Evolutionary conservation across 2,329 filamentous ascomycete genomes (phyloP).

Genomic region (Fusarium burgessii): DNA sequence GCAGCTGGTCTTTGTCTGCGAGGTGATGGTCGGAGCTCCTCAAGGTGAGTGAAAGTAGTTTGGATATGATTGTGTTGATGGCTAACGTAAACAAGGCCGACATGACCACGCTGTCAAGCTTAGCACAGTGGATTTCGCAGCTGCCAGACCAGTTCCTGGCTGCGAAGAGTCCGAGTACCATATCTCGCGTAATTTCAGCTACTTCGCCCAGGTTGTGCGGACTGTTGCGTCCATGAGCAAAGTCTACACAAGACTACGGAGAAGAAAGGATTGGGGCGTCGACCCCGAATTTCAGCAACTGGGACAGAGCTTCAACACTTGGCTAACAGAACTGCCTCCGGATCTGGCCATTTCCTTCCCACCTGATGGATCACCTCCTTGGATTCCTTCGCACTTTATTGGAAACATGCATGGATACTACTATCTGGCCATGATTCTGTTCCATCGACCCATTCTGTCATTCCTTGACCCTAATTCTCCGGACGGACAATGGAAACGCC

Average conservation of each 20-base stretch:
- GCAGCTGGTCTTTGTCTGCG: constrained; percentile 87
- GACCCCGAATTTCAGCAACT: constrained; percentile 86
- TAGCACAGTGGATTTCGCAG: constrained; percentile 79
- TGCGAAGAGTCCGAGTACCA: constrained; percentile 81
- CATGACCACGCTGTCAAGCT: constrained; percentile 81
- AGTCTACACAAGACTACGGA: constrained; percentile 78
- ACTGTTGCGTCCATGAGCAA: constrained; percentile 83
- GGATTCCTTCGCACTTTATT: constrained; percentile 87
- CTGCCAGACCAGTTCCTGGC: constrained; percentile 72
- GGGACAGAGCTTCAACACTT: constrained; percentile 80
- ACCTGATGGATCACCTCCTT: constrained; percentile 81
- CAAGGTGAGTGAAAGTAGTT: constrained; percentile 69
- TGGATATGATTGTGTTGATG: not conserved
- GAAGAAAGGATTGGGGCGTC: constrained; percentile 85
- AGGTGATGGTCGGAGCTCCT: constrained; percentile 92
- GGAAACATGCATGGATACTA: constrained; percentile 93
- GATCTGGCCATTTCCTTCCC: constrained; percentile 85
- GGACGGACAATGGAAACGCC: constrained; percentile 85
- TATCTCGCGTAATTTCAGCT: constrained; percentile 85
- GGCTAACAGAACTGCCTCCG: constrained; percentile 80
- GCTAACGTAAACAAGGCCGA: constrained; percentile 67
- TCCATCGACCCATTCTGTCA: constrained; percentile 86
- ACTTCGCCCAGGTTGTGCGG: constrained; percentile 80
- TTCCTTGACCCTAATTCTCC: constrained; percentile 77
- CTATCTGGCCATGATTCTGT: constrained; percentile 85